Percentiles rank a stretch among this genome's conserved stretches.
Evolutionary conservation across 495 filamentous ascomycete genomes (phyloP).

Genomic region (Parmelia sp.): DNA sequence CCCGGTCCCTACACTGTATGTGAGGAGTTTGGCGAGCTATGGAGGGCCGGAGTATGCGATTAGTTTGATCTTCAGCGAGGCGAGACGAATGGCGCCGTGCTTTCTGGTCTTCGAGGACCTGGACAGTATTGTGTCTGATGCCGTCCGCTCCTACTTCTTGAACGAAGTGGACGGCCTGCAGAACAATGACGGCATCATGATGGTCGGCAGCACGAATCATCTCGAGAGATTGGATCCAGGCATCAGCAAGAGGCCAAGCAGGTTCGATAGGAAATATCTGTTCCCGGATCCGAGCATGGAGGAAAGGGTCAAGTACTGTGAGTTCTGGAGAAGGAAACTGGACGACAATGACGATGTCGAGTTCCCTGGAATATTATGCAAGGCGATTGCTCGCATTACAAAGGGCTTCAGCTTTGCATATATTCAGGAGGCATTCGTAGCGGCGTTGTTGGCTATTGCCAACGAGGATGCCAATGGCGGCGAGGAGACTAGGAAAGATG

Average conservation of each 20-base stretch:
- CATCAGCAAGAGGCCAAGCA: conserved; percentile 55
- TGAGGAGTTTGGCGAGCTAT: conserved; percentile 35
- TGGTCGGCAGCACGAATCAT: conserved; percentile 60
- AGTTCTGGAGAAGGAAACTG: conserved; percentile 53
- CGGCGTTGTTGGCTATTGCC: conserved; percentile 11
- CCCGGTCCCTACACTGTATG: conserved; percentile 49
- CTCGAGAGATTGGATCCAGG: conserved; percentile 53
- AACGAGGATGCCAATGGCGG: not conserved
- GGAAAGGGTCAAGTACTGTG: conserved; percentile 50
- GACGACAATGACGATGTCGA: conserved; percentile 45
- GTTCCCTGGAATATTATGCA: conserved; percentile 47
- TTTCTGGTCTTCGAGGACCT: conserved; percentile 60
- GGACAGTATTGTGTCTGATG: conserved; percentile 50
- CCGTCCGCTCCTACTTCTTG: conserved; percentile 56
- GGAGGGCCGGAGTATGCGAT: conserved; percentile 39
- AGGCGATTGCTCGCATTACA: conserved; percentile 52
- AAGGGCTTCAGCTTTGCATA: conserved; percentile 59
- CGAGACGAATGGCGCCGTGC: conserved; percentile 38
- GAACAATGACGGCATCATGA: conserved; percentile 60
- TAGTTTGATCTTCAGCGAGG: conserved; percentile 44
- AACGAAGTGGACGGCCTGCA: conserved; percentile 67
- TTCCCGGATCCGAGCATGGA: conserved; percentile 48
- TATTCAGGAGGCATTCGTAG: conserved; percentile 54
- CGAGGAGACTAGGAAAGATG: not conserved
- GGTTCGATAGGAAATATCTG: conserved; percentile 60